phyloP scores from a whole-genome alignment of 805 yeast genomes.

The Monosporozyma aerobia region DNA sequence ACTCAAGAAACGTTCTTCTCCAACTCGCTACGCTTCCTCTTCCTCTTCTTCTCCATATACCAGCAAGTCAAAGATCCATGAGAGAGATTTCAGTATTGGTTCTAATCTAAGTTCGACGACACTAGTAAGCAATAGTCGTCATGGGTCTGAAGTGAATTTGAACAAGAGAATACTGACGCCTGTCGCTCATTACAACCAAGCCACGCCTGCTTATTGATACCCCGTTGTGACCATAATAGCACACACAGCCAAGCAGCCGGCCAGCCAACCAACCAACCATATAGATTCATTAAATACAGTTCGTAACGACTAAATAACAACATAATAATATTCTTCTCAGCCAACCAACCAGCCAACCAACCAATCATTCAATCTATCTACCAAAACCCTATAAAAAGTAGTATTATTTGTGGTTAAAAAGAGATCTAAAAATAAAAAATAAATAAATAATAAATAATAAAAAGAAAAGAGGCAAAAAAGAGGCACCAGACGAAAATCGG shows the following conservation, averaged over 20 bases:
- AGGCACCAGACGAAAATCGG: not conserved
- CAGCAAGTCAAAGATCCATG: not conserved
- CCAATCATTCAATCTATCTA: too few relatives aligned
- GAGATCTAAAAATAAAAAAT: not conserved
- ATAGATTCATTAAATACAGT: not conserved
- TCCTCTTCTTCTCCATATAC: slow-evolving; percentile 15
- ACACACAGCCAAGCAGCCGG: too few relatives aligned
- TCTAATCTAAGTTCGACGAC: slow-evolving; percentile 14
- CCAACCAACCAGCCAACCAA: not conserved
- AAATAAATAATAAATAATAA: not conserved
- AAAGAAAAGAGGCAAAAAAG: not conserved
- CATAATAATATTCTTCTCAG: not conserved
- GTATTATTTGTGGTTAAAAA: too few relatives aligned
- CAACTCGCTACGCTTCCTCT: slow-evolving; percentile 1
- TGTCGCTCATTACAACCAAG: not conserved
- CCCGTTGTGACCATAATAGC: not conserved
- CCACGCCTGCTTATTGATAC: not conserved
- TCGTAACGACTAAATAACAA: not conserved
- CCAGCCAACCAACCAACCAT: not conserved
- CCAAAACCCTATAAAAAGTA: too few relatives aligned
- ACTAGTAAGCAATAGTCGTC: slow-evolving; percentile 3
- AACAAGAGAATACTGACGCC: not conserved
- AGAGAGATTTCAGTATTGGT: slow-evolving; percentile 1
- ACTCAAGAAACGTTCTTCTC: slow-evolving; percentile 9
- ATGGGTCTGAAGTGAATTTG: not conserved